Evolutionary conservation across 2,329 filamentous ascomycete genomes (phyloP), one percentile per base, ranked within the genome.

Genomic region (Monilinia polystroma): DNA sequence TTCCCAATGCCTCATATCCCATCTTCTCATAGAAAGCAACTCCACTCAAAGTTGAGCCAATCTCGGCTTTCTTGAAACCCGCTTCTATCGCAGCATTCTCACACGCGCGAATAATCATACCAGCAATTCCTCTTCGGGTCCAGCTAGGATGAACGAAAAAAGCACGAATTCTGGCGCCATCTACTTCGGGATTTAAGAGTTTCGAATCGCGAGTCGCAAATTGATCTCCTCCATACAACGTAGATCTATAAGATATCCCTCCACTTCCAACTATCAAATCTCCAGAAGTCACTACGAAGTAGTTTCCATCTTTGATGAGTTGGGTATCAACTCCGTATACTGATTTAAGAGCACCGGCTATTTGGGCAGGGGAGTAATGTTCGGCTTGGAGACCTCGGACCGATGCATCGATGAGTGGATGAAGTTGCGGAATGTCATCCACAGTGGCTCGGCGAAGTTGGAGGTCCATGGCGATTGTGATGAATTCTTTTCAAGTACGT

Each of bases 81-180:
- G 53, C 66, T 35, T 65, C 63, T 38, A 47, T 67, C 29, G 68
- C 69, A 20, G 63, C 68, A 4, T 60, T 49, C 23, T 71, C 70
- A 41, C 66, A 70, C 53, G 53, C 58, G 11, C 45, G 47, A 2
- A 71, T 49, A 16, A 71, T 54, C 35, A 66, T 59, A 8, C 59
- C 63, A 7, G 63, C 70, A 18, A 70, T 63, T 1, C 70, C 69
- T 29, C 23, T 64, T 12, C 68, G 32, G 7, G 57, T 49, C 64
- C 64, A 70, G 16, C 49, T 11, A 11, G 69, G 69, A 64, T 70
- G 70, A 7, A 71, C 70, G 41, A 70, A 70, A n/a, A 70, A 63
- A 12, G 70, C 70, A 8, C 69, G 64, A 49, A 71, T 67, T 53
- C 69, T 71, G 0, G 69, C 69, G 3, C 68, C 67, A 60, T 69